Base-by-base conservation (phyloP, 83 land plant genomes). In the Diphasiastrum complanatum region DNA sequence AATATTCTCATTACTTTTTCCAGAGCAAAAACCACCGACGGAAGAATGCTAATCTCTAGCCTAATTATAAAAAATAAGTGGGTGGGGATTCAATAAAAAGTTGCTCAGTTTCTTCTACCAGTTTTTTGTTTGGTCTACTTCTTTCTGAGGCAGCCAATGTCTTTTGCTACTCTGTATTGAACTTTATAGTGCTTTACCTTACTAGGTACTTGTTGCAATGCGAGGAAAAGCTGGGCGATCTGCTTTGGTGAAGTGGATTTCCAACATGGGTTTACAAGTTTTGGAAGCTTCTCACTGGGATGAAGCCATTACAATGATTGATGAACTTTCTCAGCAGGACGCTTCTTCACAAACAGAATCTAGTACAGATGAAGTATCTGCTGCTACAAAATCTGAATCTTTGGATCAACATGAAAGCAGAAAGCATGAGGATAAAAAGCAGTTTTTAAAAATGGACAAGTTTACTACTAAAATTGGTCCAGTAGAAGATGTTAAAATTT, bases 201-300 rank as follows among this genome's bases (percentile, higher is more conserved):
- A 64, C 58, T 70, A 85, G 87, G 87, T 86, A 12, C 60, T 86
- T 18, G 79, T 86, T 61, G 86, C 86, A 50, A 63, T 83, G 56
- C 66, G 55, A 41, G 91, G 84, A 41, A 46, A 48, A n/a, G 57
- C 51, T 59, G 67, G 71, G 22, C 75, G 84, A 69, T 57, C 29
- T 2, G 57, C 69, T 1, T 65, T 75, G 58, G 65, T 71, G 58
- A 53, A 67, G 20, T 86, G 87, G 91, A 64, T 86, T 35, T 37
- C 36, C 6, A 61, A 52, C 35, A 72, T 67, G 19, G 78, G 86
- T 38, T 41, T 78, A 16, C 54, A 43, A 26, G 65, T 78, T 49
- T 28, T 48, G 37, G 78, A 75, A 70, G 79, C 84, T 55, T 74
- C 83, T 2, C 73, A 77, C 3, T 86, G 91, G 91, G 75, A 80